Evolutionary conservation across 441 rosid species (phyloP).

Genomic region (Populus tomentosa): DNA sequence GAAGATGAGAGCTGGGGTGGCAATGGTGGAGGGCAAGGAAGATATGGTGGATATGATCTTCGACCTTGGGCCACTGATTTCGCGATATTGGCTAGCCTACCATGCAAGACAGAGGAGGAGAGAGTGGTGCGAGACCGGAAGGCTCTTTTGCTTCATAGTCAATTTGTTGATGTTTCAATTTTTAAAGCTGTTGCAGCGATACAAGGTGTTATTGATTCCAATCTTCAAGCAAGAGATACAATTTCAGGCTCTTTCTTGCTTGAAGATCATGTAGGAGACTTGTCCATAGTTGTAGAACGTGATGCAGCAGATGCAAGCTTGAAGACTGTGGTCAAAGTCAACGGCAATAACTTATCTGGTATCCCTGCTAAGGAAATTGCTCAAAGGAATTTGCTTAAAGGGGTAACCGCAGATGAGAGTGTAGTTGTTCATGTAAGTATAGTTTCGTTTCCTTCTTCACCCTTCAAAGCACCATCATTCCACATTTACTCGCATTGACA

Average conservation of each 20-base stretch:
- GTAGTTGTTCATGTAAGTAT: constrained; percentile 55
- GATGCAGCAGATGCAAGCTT: constrained; percentile 30
- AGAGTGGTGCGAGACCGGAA: constrained; percentile 58
- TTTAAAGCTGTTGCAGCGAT: constrained; percentile 51
- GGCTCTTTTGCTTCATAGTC: constrained; percentile 62
- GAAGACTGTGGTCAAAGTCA: constrained; percentile 28
- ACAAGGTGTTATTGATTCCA: constrained; percentile 24
- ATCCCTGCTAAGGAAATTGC: constrained; percentile 31
- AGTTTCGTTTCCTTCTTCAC: neutral
- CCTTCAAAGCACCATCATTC: neutral
- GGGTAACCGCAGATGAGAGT: constrained; percentile 63
- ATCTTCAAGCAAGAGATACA: constrained; percentile 19
- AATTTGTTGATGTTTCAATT: constrained; percentile 53
- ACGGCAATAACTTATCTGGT: constrained; percentile 23
- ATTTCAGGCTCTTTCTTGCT: constrained; percentile 22
- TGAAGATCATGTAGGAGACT: constrained; percentile 51
- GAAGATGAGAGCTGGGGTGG: constrained; percentile 70
- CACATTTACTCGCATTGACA: neutral
- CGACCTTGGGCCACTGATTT: constrained; percentile 66
- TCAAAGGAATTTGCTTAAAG: constrained; percentile 52
- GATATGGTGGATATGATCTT: constrained; percentile 49
- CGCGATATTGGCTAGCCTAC: constrained; percentile 49
- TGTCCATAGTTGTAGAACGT: constrained; percentile 43
- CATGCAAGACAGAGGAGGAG: constrained; percentile 66
- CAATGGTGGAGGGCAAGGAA: constrained; percentile 64